Evolutionary conservation across 805 yeast species (phyloP).

Genomic region (Wickerhamiella kurtzmanii): DNA sequence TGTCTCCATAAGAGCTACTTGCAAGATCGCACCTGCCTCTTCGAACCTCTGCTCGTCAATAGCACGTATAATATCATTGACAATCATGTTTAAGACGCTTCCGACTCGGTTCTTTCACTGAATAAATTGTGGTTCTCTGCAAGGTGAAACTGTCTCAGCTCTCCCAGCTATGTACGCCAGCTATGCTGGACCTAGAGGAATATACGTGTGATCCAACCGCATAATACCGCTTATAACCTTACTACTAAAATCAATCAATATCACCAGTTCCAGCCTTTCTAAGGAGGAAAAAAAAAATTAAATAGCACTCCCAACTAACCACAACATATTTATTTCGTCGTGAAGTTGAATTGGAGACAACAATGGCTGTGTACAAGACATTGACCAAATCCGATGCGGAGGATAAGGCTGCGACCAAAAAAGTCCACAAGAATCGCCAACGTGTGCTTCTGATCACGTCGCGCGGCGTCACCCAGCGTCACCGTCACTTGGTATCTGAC

Average conservation of each 20-base stretch:
- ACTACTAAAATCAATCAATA: no score
- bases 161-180: no score
- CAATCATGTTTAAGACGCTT: no score
- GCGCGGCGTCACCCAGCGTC: constrained; percentile 87
- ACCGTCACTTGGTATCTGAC: constrained; percentile 85
- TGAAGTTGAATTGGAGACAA: constrained; percentile 17
- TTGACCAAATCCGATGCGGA: constrained; percentile 32
- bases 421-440: constrained; percentile 60
- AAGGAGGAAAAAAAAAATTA: background rate
- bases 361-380: constrained; percentile 67
- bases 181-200: no score
- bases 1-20: constrained; percentile 36
- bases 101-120: no score
- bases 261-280: background rate
- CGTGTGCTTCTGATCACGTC: constrained; percentile 81
- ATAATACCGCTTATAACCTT: background rate
- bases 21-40: constrained; percentile 38
- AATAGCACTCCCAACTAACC: background rate
- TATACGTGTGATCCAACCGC: no score
- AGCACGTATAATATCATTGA: constrained; percentile 24
- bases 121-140: no score
- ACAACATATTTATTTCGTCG: background rate
- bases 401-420: constrained; percentile 28
- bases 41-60: constrained; percentile 41
- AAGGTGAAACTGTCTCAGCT: no score